Base-by-base conservation (phyloP, 768 basidiomycete species). In the Boletus rex-veris region DNA sequence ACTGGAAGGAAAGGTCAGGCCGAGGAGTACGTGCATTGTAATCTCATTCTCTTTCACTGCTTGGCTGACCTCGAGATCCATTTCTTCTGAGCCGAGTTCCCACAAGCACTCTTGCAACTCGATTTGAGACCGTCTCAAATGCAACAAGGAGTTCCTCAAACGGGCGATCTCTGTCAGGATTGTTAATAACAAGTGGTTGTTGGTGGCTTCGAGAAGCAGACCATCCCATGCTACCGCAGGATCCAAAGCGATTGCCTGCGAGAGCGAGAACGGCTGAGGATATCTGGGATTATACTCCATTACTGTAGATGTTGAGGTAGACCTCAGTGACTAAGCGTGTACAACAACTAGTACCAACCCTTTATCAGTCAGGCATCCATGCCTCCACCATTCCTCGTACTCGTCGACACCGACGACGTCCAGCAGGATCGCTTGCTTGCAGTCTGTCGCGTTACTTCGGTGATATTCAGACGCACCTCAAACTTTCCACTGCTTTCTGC, bases 391-490 rank as follows among this genome's bases (percentile, higher is more conserved):
- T 86, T 88, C 69, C 64, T 88, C 37, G 84, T 84, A 36, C 73
- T 90, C 53, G 65, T 88, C 59, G 84, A 84, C 57, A 57, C 52
- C 45, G 57, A 71, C 56, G 68, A 71, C 56, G 64, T 70, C 19
- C 72, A 74, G 45, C 74, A 75, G 44, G 69, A 73, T 7, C 77
- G 92, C 16, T 71, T 88, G 52, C 60, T 52, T 33, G 80, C 86
- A 4, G 79, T 93, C 52, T 73, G 79, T 48, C 84, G 92, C 18
- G 82, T 97, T 44, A 88, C 87, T 0, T 92, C 95, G 9, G 66
- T 96, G 52, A 76, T 97, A 44, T 67, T 86, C 48, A 77, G 44
- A 54, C 73, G 55, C 64, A 65, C 8, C 72, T 67, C 42, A 61
- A 61, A 45, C 70, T 68, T 37, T 66, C 64, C 50, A 61, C 58